Evolutionary conservation across 352 stramenopile species (phyloP), one percentile per base, ranked within the genome.

Genomic region (Vaucheria bursata): DNA sequence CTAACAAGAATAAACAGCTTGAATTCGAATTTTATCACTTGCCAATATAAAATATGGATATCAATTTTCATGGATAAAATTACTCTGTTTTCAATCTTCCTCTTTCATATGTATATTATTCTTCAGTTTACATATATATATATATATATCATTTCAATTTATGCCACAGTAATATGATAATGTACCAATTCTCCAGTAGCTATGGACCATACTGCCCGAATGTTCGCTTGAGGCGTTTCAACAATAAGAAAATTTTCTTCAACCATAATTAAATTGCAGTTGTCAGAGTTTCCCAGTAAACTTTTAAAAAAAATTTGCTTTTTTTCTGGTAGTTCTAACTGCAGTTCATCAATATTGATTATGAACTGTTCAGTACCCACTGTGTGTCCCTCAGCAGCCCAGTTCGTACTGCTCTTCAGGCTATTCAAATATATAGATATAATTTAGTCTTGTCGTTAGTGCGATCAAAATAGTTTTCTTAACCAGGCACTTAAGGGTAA

Each of bases 341-440:
- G 39, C 39, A 50, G 39, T 50, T 50, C 39, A 50, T 5, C 39
- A 50, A 12, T 12, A 50, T n/a, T 29, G 12, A 81, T 39, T 72
- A 64, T 29, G n/a, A 81, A 52, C 69, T 81, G 75, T 38, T 40
- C 35, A 72, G 66, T 50, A 8, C 75, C 75, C 32, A 81, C 75
- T 29, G 72, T 38, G 71, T 81, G 69, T 33, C 75, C 75, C 31
- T 45, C 75, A 1, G 67, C 45, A 18, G 75, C 75, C 75, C 75
- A 81, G 6, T 52, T 35, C 4, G 75, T 73, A 4, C 12, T 32
- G 37, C 36, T 12, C 40, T 72, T 37, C 67, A 81, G 32, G 45
- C 69, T 72, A 29, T 38, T 38, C 59, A 38, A 8, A 18, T 38
- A 18, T 69, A 69, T 18, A 69, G 6, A 38, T 8, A 50, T 5